Evolutionary conservation across 164 flowering plant genomes (phyloP), one percentile per base, ranked within the genome.

Genomic region (Buxus sempervirens): DNA sequence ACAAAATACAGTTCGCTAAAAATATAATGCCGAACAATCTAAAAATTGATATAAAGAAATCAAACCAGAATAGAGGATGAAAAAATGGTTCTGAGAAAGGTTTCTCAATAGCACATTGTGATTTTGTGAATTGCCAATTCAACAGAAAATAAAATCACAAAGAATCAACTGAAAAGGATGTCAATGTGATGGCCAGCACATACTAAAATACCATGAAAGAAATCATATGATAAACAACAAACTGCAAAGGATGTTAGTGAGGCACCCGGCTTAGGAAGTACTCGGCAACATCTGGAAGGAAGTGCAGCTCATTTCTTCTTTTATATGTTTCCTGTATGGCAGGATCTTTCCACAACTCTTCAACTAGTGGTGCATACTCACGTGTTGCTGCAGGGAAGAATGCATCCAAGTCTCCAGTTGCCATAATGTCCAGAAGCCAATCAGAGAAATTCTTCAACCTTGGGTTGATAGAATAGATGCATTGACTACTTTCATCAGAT

Each of bases 321-420:
- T 67, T 84, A 72, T 81, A 90, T 20, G 99, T 93, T 75, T 87
- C 94, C 75, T 90, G 96, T 71, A 88, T 84, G 23, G 99, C 96
- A 67, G 96, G 86, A 84, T 96, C 96, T 73, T 70, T 91, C 97
- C 99, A 96, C 67, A 96, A 83, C 75, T 96, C 99, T 71, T 96
- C 99, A 38, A 96, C 99, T 27, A 93, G 72, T 60, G 99, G 97
- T 68, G 97, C 99, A 84, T 96, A 96, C 60, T 96, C 99, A 25
- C 98, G 95, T 24, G 99, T 91, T 69, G 99, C 99, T n/a, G 99
- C 98, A 45, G 98, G 99, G 80, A 96, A 93, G 74, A 91, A 93
- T 23, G 96, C 91, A 76, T 93, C 99, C 79, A 96, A 79, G 82
- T 91, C 97, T 75, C 99, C 99, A 57, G 88, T 93, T 64, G 99